A percentile compares a stretch with the other conserved stretches of the same genome.
phyloP scores from a whole-genome alignment of 1,139 yeast genomes.

The Saccharomyces hybrid region DNA sequence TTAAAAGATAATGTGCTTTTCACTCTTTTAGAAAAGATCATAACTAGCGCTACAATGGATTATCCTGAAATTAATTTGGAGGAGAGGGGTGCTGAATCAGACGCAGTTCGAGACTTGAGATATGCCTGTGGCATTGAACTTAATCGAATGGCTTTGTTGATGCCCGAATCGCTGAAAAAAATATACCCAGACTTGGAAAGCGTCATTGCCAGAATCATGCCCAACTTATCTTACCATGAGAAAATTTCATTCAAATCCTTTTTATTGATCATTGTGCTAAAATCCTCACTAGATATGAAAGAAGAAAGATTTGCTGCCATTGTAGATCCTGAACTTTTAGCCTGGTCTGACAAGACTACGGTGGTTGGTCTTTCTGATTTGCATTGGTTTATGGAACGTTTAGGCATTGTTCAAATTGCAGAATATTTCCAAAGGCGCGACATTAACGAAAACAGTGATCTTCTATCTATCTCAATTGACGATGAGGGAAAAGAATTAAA shows the following conservation, averaged over 20 bases:
- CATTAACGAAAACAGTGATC: constrained; percentile 67
- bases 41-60: constrained; percentile 80
- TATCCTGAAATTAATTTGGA: constrained; percentile 53
- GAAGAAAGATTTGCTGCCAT: constrained; percentile 73
- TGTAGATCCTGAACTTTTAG: constrained; percentile 84
- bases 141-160: constrained; percentile 83
- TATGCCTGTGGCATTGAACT: constrained; percentile 93
- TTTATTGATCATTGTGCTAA: constrained; percentile 79
- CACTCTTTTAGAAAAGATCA: constrained; percentile 75
- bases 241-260: constrained; percentile 91
- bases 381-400: constrained; percentile 96
- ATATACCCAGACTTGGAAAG: constrained; percentile 76
- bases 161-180: constrained; percentile 82
- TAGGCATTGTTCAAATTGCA: constrained; percentile 90
- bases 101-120: constrained; percentile 76
- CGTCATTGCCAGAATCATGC: constrained; percentile 66
- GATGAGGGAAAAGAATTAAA: constrained; percentile 78
- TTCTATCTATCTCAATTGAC: constrained; percentile 77
- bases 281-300: constrained; percentile 64
- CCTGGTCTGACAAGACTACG: constrained; percentile 91
- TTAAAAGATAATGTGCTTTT: constrained; percentile 77
- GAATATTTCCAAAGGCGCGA: constrained; percentile 79
- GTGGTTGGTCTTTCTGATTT: constrained; percentile 82
- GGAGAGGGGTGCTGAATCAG: constrained; percentile 64
- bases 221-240: constrained; percentile 81